A percentile compares a stretch with the other conserved stretches of the same genome.
Conservation (phyloP, 73 alveolate species). For the Paramecium biaurelia region DNA sequence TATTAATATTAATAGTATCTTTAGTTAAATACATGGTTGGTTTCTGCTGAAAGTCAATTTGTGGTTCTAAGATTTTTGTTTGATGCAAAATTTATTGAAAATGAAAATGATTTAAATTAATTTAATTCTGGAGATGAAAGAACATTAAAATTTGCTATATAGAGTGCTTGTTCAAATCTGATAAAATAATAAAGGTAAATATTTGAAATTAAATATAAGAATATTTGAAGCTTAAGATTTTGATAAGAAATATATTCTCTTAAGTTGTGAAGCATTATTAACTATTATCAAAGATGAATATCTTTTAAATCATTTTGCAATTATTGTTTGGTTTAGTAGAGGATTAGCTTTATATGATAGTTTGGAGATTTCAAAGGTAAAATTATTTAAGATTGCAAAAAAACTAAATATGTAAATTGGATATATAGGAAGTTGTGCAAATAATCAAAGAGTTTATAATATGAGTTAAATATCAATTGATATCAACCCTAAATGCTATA, state of each 20-base stretch:
- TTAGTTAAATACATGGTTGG: constrained; percentile 19
- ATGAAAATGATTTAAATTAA: background rate
- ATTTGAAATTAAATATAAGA: background rate
- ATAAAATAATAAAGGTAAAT: constrained; percentile 10
- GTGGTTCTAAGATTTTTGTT: background rate
- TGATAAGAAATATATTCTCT: background rate
- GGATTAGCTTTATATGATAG: background rate
- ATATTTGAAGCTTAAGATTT: background rate
- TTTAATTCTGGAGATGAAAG: constrained; percentile 21
- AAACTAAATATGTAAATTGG: background rate
- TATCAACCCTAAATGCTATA: background rate
- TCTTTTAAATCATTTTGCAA: constrained; percentile 27
- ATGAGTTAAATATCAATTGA: background rate
- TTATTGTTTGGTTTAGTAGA: background rate
- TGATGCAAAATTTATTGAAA: background rate
- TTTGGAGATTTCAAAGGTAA: background rate
- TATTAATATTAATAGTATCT: background rate
- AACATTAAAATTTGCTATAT: background rate
- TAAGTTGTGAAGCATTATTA: background rate
- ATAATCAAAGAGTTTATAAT: constrained; percentile 33
- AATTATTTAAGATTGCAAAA: background rate
- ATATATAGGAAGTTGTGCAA: background rate
- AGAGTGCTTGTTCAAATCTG: background rate
- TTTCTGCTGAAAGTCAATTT: background rate
- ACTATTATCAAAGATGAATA: background rate